A percentile compares a stretch with the other conserved stretches of the same genome.
Conservation (phyloP, 257 asterid species). For the Nicotiana knightiana region DNA sequence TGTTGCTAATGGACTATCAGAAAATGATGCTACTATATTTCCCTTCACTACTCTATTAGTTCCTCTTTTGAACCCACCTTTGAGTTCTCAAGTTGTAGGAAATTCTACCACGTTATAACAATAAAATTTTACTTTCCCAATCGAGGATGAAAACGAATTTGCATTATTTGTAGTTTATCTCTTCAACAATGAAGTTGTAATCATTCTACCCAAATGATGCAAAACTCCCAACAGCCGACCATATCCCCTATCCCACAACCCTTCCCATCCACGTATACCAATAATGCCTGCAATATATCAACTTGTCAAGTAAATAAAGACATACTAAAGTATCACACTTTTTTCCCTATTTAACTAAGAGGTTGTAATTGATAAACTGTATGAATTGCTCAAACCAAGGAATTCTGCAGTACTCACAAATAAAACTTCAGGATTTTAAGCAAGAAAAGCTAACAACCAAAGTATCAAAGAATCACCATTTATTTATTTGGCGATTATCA, state of each 20-base stretch:
- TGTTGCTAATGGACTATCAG: constrained; percentile 50
- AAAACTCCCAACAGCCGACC: too few species aligned
- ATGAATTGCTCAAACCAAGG: background rate
- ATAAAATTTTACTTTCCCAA: too few species aligned
- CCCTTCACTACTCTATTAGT: constrained; percentile 66
- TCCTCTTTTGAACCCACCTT: constrained; percentile 61
- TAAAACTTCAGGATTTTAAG: background rate
- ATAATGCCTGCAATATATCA: too few species aligned
- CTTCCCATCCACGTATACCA: too few species aligned
- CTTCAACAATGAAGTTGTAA: too few species aligned
- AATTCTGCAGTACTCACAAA: background rate
- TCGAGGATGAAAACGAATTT: too few species aligned
- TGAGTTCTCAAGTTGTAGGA: constrained; percentile 28
- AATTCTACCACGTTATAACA: background rate
- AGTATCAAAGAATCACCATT: background rate
- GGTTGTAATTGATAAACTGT: background rate
- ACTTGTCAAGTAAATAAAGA: too few species aligned
- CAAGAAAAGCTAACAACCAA: background rate
- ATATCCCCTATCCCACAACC: too few species aligned
- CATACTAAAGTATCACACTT: background rate
- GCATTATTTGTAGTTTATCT: too few species aligned
- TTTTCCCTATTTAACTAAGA: background rate
- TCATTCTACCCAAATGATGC: too few species aligned
- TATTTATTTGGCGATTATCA: background rate
- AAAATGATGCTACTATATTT: constrained; percentile 13